phyloP scores from a whole-genome alignment of 495 filamentous ascomycete genomes.

The Sordaria brevicollis region DNA sequence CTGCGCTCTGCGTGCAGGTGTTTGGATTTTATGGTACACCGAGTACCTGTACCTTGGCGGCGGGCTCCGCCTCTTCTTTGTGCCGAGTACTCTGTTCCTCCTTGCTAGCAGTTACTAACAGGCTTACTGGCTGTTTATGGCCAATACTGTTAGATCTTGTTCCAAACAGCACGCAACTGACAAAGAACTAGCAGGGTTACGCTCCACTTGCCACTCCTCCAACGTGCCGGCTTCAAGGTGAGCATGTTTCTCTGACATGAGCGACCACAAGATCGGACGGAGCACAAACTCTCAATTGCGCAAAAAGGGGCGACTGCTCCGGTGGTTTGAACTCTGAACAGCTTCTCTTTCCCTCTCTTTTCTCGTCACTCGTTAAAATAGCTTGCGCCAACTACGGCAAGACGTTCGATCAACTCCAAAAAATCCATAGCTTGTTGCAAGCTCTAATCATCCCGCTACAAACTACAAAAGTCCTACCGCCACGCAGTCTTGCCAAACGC shows the following conservation, averaged over 20 bases:
- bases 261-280: background rate
- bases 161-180: background rate
- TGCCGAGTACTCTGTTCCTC: background rate
- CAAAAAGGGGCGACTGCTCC: background rate
- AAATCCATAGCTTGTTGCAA: background rate
- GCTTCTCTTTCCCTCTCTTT: background rate
- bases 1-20: background rate
- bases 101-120: background rate
- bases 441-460: background rate
- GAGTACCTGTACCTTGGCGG: background rate
- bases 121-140: accelerated
- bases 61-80: background rate
- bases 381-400: background rate
- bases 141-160: background rate
- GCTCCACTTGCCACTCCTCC: background rate
- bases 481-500: background rate
- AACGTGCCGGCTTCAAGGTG: background rate
- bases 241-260: background rate
- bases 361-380: background rate
- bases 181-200: background rate
- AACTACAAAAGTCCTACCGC: background rate
- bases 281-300: background rate
- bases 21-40: background rate
- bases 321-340: background rate
- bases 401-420: background rate